A percentile compares a stretch with the other conserved stretches of the same genome.
Conservation (phyloP, 2,329 filamentous ascomycete species). For the Fusarium coicis region DNA sequence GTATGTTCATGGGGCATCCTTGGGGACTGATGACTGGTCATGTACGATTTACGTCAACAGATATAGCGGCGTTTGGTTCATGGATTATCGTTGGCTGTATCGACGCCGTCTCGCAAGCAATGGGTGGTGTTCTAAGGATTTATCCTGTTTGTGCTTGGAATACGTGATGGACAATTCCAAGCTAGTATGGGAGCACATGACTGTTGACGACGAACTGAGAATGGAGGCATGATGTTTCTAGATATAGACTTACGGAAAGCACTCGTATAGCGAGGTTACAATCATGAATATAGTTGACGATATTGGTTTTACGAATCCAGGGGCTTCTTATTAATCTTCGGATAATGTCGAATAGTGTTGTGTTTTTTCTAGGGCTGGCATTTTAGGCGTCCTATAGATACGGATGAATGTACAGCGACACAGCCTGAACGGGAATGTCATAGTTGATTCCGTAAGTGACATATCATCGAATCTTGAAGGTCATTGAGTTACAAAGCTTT, state of each 20-base stretch:
- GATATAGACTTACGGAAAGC: constrained; percentile 27
- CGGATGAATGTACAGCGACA: neutral
- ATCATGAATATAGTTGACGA: constrained; percentile 29
- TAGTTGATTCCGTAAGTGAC: neutral
- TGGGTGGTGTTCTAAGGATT: constrained; percentile 26
- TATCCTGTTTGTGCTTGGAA: constrained; percentile 33
- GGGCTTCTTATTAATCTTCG: neutral
- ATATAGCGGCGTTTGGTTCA: constrained; percentile 47
- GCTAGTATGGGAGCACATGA: constrained; percentile 33
- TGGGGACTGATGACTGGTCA: constrained; percentile 43
- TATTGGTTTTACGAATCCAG: neutral
- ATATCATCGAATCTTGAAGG: neutral
- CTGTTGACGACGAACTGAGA: constrained; percentile 27
- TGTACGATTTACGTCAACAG: constrained; percentile 47
- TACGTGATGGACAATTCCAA: constrained; percentile 16
- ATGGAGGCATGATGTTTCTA: constrained; percentile 27
- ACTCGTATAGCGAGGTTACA: constrained; percentile 23
- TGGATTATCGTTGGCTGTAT: constrained; percentile 45
- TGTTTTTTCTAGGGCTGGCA: neutral
- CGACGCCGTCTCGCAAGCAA: constrained; percentile 40
- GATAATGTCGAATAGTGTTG: neutral
- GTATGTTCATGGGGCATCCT: constrained; percentile 38
- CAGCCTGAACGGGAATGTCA: neutral
- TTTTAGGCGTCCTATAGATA: neutral
- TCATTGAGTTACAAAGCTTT: neutral